Base-by-base conservation (phyloP, 2,329 filamentous ascomycete genomes). In the Trichoderma asperellum region DNA sequence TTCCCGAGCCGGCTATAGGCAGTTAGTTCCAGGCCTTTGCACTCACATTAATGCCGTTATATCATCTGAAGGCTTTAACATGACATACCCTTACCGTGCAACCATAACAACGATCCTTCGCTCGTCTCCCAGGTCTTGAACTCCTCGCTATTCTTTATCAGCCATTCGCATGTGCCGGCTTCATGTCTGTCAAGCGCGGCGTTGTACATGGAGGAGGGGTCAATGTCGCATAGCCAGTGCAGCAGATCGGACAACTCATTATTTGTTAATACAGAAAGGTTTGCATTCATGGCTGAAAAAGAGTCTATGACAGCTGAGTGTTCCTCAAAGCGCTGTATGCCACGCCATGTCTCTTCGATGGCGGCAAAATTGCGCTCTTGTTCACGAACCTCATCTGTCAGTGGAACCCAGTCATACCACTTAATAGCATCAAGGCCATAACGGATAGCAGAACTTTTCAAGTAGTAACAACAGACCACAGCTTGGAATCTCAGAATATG, bases 401-500 rank as follows among this genome's bases (percentile, higher is more conserved):
- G 16, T 1, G 32, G 7, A 5, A 57, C 62, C 62, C 62, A 66
- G 35, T 47, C 34, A 8, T 66, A 24, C 35, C 52, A 47, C 11
- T 56, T 57, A 16, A 49, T 18, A 8, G 56, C 8, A 4, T 66
- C 52, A 2, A 24, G 52, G 21, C 24, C 49, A 7, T 47, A 18
- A 4, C 62, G 62, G 5, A 56, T 14, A 11, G 52, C 52, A n/a
- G n/a, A 27, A 2, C 18, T 12, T 5, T 47, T 56, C 24, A 24
- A 14, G 62, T 16, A 47, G 24, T 57, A 57, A 18, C 62, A 66
- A 35, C 21, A 66, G 35, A 21, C 40, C 18, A 4, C 21, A 10
- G 53, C 52, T 24, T 66, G 62, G 12, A 57, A 66, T 56, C 18
- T 66, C 10, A 66, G 12, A 4, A 66, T 66, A 4, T 57, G 34